Conservation (phyloP, 2,329 filamentous ascomycete genomes). For the Alternaria longipes region DNA sequence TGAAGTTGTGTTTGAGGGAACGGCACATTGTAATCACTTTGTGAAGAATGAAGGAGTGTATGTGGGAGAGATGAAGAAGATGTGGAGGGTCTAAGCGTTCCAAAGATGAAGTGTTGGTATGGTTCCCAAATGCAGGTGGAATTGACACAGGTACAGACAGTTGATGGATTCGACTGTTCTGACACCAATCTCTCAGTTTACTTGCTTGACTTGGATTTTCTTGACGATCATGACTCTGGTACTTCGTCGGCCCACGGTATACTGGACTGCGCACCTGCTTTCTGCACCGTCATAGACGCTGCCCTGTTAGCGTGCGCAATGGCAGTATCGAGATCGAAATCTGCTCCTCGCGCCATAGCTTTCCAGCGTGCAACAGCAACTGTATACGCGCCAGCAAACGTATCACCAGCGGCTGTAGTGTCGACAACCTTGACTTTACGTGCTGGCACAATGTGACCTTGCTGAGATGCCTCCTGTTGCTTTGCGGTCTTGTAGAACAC, state of each 20-base stretch:
- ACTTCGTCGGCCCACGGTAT: constrained; percentile 72
- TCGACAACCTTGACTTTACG: constrained; percentile 82
- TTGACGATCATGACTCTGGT: constrained; percentile 25
- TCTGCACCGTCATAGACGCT: constrained; percentile 72
- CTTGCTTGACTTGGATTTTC: neutral
- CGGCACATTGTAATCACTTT: constrained; percentile 68
- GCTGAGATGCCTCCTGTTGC: constrained; percentile 54
- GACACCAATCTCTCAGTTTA: no score
- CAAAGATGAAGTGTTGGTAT: neutral
- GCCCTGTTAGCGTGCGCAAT: constrained; percentile 69
- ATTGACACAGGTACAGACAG: neutral
- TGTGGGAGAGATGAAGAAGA: constrained; percentile 51
- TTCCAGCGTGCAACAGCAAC: constrained; percentile 69
- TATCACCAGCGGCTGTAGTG: constrained; percentile 93
- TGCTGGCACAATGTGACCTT: constrained; percentile 64
- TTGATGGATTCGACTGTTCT: neutral
- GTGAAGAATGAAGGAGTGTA: constrained; percentile 63
- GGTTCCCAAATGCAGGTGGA: neutral
- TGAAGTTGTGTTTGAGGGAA: constrained; percentile 62
- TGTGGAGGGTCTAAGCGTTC: constrained; percentile 9
- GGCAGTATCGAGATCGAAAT: constrained; percentile 64
- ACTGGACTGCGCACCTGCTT: constrained; percentile 69
- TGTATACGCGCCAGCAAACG: constrained; percentile 89
- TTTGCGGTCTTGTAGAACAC: constrained; percentile 56
- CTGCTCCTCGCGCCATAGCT: constrained; percentile 52